These are phyloP conservation scores for Agrostemma githago DNA, from an alignment of 148 eudicot species.

Conservation along the genomic window DNA sequence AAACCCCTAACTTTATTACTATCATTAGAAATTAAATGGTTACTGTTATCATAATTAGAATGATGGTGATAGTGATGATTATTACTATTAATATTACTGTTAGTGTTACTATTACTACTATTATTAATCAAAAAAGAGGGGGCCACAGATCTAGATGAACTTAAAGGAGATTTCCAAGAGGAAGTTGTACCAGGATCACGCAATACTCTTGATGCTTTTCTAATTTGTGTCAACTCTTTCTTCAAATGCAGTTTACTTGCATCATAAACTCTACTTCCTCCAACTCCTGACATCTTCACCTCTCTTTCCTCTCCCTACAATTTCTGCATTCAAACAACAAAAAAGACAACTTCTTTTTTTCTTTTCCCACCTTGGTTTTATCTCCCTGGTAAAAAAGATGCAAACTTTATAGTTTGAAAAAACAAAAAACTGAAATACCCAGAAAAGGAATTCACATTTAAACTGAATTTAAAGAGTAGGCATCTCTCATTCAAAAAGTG, in stretches of 20 bases:
- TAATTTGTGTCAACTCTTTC: conserved; percentile 90
- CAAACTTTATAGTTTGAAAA: not conserved
- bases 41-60: conserved; percentile 16
- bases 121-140: conserved; percentile 29
- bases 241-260: conserved; percentile 91
- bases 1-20: conserved; percentile 16
- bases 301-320: too few species aligned
- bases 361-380: not conserved
- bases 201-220: conserved; percentile 67
- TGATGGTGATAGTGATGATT: conserved; percentile 25
- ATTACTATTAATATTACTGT: conserved; percentile 9
- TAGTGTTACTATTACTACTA: conserved; percentile 14
- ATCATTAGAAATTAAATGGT: conserved; percentile 4
- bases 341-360: not conserved
- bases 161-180: conserved; percentile 79
- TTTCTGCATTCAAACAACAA: not conserved
- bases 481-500: conserved; percentile 10
- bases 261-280: conserved; percentile 45
- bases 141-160: conserved; percentile 64
- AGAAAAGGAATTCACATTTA: conserved; percentile 16
- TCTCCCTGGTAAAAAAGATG: not conserved
- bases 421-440: conserved; percentile 8
- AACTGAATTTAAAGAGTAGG: conserved; percentile 17
- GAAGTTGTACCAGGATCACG: conserved; percentile 96
- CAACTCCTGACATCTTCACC: not conserved